Conservation (phyloP, 768 basidiomycete genomes). For the Rhodotorula toruloides region DNA sequence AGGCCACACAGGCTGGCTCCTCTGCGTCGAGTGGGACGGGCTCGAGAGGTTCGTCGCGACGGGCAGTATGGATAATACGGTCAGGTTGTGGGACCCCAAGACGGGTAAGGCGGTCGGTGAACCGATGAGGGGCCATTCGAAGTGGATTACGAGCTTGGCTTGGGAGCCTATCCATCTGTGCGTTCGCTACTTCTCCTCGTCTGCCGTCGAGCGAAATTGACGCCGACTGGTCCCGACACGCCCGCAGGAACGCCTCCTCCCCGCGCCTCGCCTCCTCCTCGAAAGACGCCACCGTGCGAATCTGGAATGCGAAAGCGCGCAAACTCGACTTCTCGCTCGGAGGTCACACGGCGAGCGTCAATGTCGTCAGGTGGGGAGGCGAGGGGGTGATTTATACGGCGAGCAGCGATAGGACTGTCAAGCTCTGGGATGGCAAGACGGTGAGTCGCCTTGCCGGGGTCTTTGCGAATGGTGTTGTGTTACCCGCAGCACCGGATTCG, state of each 20-base stretch:
- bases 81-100: slow-evolving; percentile 87
- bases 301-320: slow-evolving; percentile 76
- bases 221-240: too few species aligned
- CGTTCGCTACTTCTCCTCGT: slow-evolving; percentile 42
- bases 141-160: slow-evolving; percentile 90
- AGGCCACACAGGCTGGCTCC: slow-evolving; percentile 92
- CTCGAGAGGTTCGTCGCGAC: slow-evolving; percentile 84
- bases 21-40: slow-evolving; percentile 96
- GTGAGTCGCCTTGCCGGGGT: slow-evolving; percentile 50
- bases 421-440: slow-evolving; percentile 83
- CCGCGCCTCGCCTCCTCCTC: slow-evolving; percentile 91
- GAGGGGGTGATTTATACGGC: slow-evolving; percentile 89
- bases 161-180: slow-evolving; percentile 96
- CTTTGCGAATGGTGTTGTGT: neutral
- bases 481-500: too few species aligned
- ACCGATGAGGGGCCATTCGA: slow-evolving; percentile 83
- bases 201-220: neutral
- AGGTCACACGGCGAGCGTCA: slow-evolving; percentile 89
- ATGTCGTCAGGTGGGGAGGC: slow-evolving; percentile 94
- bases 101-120: slow-evolving; percentile 83
- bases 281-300: slow-evolving; percentile 91
- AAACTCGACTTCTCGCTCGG: slow-evolving; percentile 76
- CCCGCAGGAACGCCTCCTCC: slow-evolving; percentile 63
- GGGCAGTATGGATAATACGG: slow-evolving; percentile 90
- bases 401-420: slow-evolving; percentile 85